These are phyloP conservation scores for Hyaloperonospora arabidopsidis DNA, from an alignment of 352 stramenopile species.

Conservation along the genomic window DNA sequence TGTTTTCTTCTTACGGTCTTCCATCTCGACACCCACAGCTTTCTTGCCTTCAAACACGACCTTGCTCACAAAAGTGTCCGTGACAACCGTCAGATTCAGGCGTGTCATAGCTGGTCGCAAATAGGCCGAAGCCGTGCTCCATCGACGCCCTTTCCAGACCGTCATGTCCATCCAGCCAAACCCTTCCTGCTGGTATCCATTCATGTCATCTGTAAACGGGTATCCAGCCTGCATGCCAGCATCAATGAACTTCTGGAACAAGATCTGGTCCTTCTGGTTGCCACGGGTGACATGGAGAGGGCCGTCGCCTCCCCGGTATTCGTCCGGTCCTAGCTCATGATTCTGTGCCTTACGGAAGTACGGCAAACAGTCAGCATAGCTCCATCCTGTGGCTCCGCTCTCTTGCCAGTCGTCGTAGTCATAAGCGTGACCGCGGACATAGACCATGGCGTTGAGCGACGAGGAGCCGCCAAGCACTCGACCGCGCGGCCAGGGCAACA, in stretches of 20 bases:
- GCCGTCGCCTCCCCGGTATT: slow-evolving; percentile 78
- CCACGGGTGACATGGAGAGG: slow-evolving; percentile 71
- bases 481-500: slow-evolving; percentile 77
- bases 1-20: slow-evolving; percentile 54
- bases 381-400: slow-evolving; percentile 70
- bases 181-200: slow-evolving; percentile 83
- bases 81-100: slow-evolving; percentile 68
- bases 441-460: slow-evolving; percentile 88
- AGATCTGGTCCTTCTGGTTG: slow-evolving; percentile 68
- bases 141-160: slow-evolving; percentile 71
- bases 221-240: slow-evolving; percentile 80
- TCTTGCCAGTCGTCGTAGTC: slow-evolving; percentile 85
- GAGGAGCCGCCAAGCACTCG: slow-evolving; percentile 85
- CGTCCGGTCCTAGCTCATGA: slow-evolving; percentile 64
- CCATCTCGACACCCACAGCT: slow-evolving; percentile 63
- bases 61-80: slow-evolving; percentile 78
- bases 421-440: slow-evolving; percentile 81
- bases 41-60: slow-evolving; percentile 78
- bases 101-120: slow-evolving; percentile 58
- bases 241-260: slow-evolving; percentile 88
- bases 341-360: slow-evolving; percentile 85
- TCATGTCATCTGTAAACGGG: slow-evolving; percentile 85
- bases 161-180: slow-evolving; percentile 90
- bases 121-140: slow-evolving; percentile 72
- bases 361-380: slow-evolving; percentile 79